phyloP scores from a whole-genome alignment of 441 rosid genomes.

The Syzygium malaccense region DNA sequence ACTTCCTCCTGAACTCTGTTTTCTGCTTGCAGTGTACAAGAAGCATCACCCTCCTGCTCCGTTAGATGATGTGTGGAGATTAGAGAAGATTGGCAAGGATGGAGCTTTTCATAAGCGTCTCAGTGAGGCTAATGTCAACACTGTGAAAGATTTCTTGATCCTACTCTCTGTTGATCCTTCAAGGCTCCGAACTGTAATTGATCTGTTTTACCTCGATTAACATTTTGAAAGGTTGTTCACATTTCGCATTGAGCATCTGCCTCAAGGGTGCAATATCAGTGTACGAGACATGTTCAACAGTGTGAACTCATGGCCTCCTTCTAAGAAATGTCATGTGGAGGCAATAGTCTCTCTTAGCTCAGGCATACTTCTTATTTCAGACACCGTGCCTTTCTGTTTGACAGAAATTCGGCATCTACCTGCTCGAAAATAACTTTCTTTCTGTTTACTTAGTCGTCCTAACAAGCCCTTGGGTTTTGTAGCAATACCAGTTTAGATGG shows the following conservation, averaged over 20 bases:
- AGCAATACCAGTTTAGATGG: not conserved
- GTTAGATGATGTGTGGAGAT: conserved; percentile 84
- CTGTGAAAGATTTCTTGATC: conserved; percentile 80
- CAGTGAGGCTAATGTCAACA: conserved; percentile 44
- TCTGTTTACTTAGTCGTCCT: not conserved
- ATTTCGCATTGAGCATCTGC: not conserved
- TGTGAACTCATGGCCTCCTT: not conserved
- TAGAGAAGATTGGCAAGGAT: conserved; percentile 96
- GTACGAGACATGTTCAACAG: not conserved
- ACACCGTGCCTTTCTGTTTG: not conserved
- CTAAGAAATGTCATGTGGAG: not conserved
- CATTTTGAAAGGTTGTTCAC: not conserved
- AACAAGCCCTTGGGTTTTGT: not conserved
- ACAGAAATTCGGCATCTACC: not conserved
- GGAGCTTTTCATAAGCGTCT: conserved; percentile 98
- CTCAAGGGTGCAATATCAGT: not conserved
- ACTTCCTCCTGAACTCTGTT: not conserved
- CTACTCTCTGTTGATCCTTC: conserved; percentile 50
- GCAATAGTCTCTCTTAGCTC: not conserved
- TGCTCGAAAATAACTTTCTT: not conserved
- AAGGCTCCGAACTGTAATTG: conserved; percentile 68
- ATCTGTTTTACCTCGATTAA: not conserved
- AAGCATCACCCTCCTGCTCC: conserved; percentile 89
- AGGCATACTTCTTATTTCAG: not conserved
- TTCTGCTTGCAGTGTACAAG: conserved; percentile 69